Percentiles rank a stretch among this genome's conserved stretches.
These are phyloP conservation scores for Bretziella fagacearum DNA, from an alignment of 2,329 filamentous ascomycete species.

Conservation along the genomic window DNA sequence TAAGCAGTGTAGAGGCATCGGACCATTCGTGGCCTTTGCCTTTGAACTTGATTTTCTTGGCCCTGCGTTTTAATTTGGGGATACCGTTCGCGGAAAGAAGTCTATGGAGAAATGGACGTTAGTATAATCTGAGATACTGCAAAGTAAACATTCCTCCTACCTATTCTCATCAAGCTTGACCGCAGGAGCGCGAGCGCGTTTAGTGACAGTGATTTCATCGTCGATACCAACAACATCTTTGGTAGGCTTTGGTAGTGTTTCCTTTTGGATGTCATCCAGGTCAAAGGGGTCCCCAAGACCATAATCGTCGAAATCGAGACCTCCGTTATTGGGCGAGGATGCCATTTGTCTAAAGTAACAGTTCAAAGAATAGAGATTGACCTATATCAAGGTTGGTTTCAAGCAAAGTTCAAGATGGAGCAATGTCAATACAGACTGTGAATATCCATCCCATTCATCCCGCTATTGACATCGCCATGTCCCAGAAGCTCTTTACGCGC, in stretches of 20 bases:
- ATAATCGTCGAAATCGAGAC: conserved; percentile 59
- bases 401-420: no score
- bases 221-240: conserved; percentile 57
- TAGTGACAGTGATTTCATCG: conserved; percentile 67
- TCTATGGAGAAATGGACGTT: conserved; percentile 25
- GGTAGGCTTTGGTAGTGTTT: conserved; percentile 22
- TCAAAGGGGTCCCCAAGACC: conserved; percentile 42
- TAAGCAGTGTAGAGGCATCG: conserved; percentile 64
- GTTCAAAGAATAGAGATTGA: no score
- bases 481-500: conserved; percentile 1
- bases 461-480: no score
- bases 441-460: no score
- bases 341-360: background rate
- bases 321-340: background rate
- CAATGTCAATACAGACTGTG: no score
- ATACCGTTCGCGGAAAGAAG: conserved; percentile 74
- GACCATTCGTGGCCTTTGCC: conserved; percentile 94
- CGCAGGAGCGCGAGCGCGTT: conserved; percentile 51
- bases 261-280: conserved; percentile 12
- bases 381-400: no score
- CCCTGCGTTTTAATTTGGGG: conserved; percentile 57
- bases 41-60: conserved; percentile 60
- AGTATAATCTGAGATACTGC: background rate
- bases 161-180: conserved; percentile 76
- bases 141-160: conserved; percentile 25